phyloP scores from a whole-genome alignment of 1,284 basidiomycete species.

The Pseudozyma sp. region DNA sequence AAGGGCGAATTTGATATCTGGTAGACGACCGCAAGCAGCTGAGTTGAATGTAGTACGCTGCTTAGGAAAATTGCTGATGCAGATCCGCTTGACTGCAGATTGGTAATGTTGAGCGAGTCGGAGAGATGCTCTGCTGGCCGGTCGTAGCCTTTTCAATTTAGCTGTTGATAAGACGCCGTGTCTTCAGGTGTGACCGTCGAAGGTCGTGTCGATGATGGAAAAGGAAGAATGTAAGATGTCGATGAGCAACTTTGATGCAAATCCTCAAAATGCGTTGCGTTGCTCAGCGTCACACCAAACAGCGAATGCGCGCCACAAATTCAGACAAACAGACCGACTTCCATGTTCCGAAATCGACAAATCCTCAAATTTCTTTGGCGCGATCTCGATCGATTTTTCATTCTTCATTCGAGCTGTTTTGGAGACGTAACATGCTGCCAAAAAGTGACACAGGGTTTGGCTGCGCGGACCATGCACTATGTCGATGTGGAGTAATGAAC shows the following conservation, averaged over 20 bases:
- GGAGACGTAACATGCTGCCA: conserved; percentile 9
- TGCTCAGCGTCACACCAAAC: conserved; percentile 6
- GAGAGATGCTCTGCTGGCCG: too few species aligned
- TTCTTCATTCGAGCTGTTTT: neutral
- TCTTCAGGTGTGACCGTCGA: too few species aligned
- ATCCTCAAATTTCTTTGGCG: conserved; percentile 10
- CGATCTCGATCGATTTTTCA: conserved; percentile 2
- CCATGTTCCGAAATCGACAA: conserved; percentile 31
- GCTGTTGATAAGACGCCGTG: too few species aligned
- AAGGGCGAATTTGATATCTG: too few species aligned
- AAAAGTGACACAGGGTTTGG: neutral
- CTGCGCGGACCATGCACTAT: conserved; percentile 1
- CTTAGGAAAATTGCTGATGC: too few species aligned
- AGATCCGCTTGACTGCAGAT: too few species aligned
- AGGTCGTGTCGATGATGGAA: conserved; percentile 4
- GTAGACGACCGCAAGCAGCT: too few species aligned
- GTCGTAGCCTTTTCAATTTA: too few species aligned
- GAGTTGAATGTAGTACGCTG: too few species aligned
- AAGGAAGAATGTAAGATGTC: neutral
- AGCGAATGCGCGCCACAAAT: conserved; percentile 17
- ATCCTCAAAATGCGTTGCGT: conserved; percentile 9
- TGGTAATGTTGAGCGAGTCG: too few species aligned
- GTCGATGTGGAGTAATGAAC: conserved; percentile 8
- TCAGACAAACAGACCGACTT: conserved; percentile 10
- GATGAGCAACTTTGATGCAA: neutral